Evolutionary conservation across 2,329 filamentous ascomycete genomes (phyloP), one percentile per base, ranked within the genome.

Genomic region (Pseudogymnoascus sp.): DNA sequence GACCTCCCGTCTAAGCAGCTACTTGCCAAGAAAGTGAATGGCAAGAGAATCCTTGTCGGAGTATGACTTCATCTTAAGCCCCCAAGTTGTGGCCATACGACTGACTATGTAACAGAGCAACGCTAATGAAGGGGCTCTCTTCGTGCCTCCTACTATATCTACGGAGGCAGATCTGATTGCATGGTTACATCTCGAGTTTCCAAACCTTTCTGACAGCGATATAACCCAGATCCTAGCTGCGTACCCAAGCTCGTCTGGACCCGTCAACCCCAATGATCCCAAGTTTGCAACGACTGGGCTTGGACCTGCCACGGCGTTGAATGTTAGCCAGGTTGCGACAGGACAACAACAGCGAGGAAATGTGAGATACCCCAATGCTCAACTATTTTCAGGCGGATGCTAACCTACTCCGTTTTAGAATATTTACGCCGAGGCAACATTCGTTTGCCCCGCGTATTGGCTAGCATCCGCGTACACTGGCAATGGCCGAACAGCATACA

Each of bases 361-460:
- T 21, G 39, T 42, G 17, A 25, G 39, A 13, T 5, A 42, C 21
- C 17, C 17, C n/a, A 39, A 58, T 31, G 33, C n/a, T 61, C 36
- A 58, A 58, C 15, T 5, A 21, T 62, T 25, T 48, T 12, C 15
- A 31, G 10, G 29, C 2, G 10, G 27, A 38, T 31, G 33, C 25
- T 15, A 44, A 61, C 29, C 13, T 10, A 36, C 12, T 10, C 4
- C 31, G 1, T 31, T 51, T 31, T 38, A 65, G 61, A 78, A 80
- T 64, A 76, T 82, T 48, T 81, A 79, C 65, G 79, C 75, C 38
- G 81, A 84, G 71, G 75, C 77, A 1, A 82, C 79, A 0, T 82
- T 83, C 61, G 74, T 81, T 17, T 84, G 81, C 66, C 78, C 81
- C 0, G 75, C 76, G 1, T 82, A 83, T 70, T 83, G 79, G 80